Base-by-base conservation (phyloP, 1,284 basidiomycete genomes). In the Ceratobasidium papillatum region DNA sequence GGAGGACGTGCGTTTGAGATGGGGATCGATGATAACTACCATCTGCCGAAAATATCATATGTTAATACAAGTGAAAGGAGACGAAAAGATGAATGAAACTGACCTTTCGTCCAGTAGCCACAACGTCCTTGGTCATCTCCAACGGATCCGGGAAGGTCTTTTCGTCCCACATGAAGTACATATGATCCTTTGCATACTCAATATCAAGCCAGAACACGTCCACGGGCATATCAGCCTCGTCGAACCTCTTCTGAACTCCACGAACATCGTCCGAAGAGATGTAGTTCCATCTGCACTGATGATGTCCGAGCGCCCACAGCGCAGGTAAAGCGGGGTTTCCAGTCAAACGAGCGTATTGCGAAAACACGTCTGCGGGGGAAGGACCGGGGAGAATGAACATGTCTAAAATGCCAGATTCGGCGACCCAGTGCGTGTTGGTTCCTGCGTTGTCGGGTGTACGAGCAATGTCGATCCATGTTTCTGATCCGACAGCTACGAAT, bases 131-230 rank as follows among this genome's bases (percentile, higher is more conserved):
- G 75, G 92, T 89, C 98, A 99, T 99, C 61, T 92, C 90, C 34
- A 95, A 90, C 0, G 98, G 97, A 80, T 98, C 92, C 9, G 96
- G 94, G 90, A 99, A 99, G 52, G 86, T 88, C 83, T 92, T 93
- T 77, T 91, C 85, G 80, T 99, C 91, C 98, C 98, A 99, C 75
- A 99, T 94, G 82, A 99, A 96, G 86, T 99, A 99, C 83, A 96
- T 94, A 84, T 98, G 95, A 64, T 96, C 94, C 73, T 94, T 91
- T 0, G 95, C 87, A 81, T 98, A 97, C 82, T 99, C 98, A 79
- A 99, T 99, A 83, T 99, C 98, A 56, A 99, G 89, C 98, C 98
- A 99, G 80, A 99, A 93, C 7, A 98, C 96, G 80, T 99, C 98
- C 45, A 99, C 90, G 0, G 98, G 97, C 72, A 99, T 95, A 79